Conservation (phyloP, 148 eudicot species). For the Arbutus unedo region DNA sequence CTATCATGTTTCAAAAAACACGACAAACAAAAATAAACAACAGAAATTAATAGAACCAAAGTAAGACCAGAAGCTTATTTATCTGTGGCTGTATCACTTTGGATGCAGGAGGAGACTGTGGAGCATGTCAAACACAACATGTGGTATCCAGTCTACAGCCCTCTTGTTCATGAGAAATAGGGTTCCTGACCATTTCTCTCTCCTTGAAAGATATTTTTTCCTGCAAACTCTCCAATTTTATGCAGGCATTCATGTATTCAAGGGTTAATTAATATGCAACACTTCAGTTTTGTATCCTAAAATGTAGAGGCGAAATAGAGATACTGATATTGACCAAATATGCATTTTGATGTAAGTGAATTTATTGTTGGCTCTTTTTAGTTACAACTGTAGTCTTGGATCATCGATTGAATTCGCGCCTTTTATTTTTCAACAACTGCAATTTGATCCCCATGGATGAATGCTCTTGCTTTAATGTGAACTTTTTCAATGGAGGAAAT, state of each 20-base stretch:
- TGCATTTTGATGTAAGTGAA: background rate
- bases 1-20: background rate
- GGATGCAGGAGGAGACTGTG: constrained; percentile 67
- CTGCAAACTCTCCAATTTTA: background rate
- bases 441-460: background rate
- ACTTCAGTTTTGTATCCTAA: background rate
- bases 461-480: background rate
- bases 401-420: background rate
- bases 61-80: background rate
- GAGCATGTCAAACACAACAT: constrained; percentile 65
- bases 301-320: background rate
- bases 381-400: background rate
- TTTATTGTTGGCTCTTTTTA: background rate
- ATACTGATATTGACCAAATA: background rate
- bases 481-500: background rate
- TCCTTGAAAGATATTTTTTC: background rate
- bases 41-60: background rate
- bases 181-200: background rate
- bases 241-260: background rate
- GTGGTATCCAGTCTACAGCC: constrained; percentile 93
- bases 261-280: background rate
- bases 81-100: background rate
- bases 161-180: constrained; percentile 90
- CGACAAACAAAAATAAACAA: background rate
- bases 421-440: background rate